phyloP scores from a whole-genome alignment of 805 yeast species.

The Candida ortonii region DNA sequence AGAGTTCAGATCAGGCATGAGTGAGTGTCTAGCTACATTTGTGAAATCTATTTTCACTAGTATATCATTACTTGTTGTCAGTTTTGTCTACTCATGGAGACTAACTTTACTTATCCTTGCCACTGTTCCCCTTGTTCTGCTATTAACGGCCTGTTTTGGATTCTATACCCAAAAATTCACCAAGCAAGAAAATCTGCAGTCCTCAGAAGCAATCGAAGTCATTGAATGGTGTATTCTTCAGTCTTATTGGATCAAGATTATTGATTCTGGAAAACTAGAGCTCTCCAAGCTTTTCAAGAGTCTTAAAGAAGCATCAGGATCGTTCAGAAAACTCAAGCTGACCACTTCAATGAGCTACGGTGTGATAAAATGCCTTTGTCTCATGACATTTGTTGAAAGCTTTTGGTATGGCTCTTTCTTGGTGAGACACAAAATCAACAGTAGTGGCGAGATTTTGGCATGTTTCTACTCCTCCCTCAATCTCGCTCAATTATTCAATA shows the following conservation, averaged over 20 bases:
- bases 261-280: slow-evolving; percentile 58
- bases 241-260: slow-evolving; percentile 57
- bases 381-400: slow-evolving; percentile 83
- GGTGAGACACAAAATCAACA: slow-evolving; percentile 48
- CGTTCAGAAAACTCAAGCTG: slow-evolving; percentile 44
- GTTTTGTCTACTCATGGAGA: slow-evolving; percentile 81
- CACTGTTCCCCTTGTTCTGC: slow-evolving; percentile 63
- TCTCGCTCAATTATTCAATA: slow-evolving; percentile 60
- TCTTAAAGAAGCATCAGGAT: slow-evolving; percentile 31
- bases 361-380: slow-evolving; percentile 50
- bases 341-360: slow-evolving; percentile 56
- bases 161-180: slow-evolving; percentile 48
- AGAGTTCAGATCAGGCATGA: slow-evolving; percentile 63
- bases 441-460: slow-evolving; percentile 67
- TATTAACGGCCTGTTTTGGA: slow-evolving; percentile 50
- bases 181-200: slow-evolving; percentile 51
- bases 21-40: slow-evolving; percentile 62
- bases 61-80: slow-evolving; percentile 53
- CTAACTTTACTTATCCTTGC: slow-evolving; percentile 76
- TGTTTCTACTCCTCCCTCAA: slow-evolving; percentile 80
- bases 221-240: slow-evolving; percentile 70
- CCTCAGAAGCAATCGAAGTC: slow-evolving; percentile 55
- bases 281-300: slow-evolving; percentile 36
- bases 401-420: slow-evolving; percentile 85
- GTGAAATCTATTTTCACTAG: slow-evolving; percentile 53